Base-by-base conservation (phyloP, 768 basidiomycete genomes). In the Calocybe gangraenosa region DNA sequence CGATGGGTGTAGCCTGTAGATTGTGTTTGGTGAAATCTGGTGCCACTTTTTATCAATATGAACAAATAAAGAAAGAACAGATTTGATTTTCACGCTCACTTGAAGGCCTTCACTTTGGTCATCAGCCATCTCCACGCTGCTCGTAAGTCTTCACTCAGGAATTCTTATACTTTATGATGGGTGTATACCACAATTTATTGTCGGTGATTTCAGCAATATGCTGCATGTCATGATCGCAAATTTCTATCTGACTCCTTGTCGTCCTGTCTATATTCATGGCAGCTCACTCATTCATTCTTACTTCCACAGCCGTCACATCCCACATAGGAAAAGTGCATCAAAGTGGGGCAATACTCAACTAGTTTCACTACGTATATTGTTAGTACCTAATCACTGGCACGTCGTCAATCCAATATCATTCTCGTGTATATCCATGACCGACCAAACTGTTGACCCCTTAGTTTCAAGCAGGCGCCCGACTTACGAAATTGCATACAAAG, bases 121-220 rank as follows among this genome's bases (percentile, higher is more conserved):
- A n/a, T n/a, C n/a, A n/a, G n/a, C n/a, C n/a, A n/a, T n/a, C n/a
- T n/a, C n/a, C n/a, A n/a, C n/a, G n/a, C 22, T 14, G 28, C 38
- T 17, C 44, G 66, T 68, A 50, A 66, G 64, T 65, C 14, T 52
- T 39, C 37, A 33, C 31, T 37, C 43, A 25, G 11, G 1, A 43
- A 10, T 32, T 42, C 43, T 34, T 28, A 7, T 28, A 15, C 33
- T 40, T 47, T n/a, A 69, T 78, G 81, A 81, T 81, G 79, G 69
- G 66, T 55, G 52, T 53, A 55, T 58, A 64, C 68, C 65, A 52
- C 55, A 74, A 84, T 85, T 83, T 86, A 82, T 85, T 86, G 82
- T 85, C 81, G 66, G 69, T 79, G 81, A 81, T 64, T 53, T 54
- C 61, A 65, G 33, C 48, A 28, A 46, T 25, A 30, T 40, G 36